A percentile compares a stretch with the other conserved stretches of the same genome.
Evolutionary conservation across 2,329 filamentous ascomycete genomes (phyloP).

Genomic region (Botrytis paeoniae): DNA sequence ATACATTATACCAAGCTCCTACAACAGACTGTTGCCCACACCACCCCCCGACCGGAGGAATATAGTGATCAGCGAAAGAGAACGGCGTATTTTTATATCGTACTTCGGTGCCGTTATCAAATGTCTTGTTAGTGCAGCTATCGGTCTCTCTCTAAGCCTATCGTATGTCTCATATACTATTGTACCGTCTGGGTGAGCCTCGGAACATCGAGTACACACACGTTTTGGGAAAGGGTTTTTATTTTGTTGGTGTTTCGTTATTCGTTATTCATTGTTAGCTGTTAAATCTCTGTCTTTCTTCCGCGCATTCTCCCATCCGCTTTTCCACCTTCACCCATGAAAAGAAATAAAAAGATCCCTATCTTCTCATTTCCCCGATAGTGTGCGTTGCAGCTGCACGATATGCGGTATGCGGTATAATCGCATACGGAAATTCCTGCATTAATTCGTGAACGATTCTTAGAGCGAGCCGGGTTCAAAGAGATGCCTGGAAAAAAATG

Average conservation of each 20-base stretch:
- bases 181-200: neutral
- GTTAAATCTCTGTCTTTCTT: neutral
- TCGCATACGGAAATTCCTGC: slow-evolving; percentile 13
- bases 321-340: neutral
- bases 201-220: neutral
- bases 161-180: neutral
- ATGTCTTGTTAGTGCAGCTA: neutral
- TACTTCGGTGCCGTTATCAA: neutral
- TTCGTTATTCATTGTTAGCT: neutral
- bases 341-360: neutral
- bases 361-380: slow-evolving; percentile 15
- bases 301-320: neutral
- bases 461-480: neutral
- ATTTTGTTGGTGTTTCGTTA: neutral
- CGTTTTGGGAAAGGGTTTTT: neutral
- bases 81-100: neutral
- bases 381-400: slow-evolving; percentile 12
- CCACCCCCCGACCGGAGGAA: slow-evolving; percentile 12
- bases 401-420: slow-evolving; percentile 4
- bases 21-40: slow-evolving; percentile 1
- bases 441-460: neutral
- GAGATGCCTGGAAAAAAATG: slow-evolving; percentile 8
- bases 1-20: neutral
- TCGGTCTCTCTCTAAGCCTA: neutral
- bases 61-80: neutral